These are phyloP conservation scores for Rhizopogon vulgaris DNA, from an alignment of 768 basidiomycete species.

Conservation along the genomic window DNA sequence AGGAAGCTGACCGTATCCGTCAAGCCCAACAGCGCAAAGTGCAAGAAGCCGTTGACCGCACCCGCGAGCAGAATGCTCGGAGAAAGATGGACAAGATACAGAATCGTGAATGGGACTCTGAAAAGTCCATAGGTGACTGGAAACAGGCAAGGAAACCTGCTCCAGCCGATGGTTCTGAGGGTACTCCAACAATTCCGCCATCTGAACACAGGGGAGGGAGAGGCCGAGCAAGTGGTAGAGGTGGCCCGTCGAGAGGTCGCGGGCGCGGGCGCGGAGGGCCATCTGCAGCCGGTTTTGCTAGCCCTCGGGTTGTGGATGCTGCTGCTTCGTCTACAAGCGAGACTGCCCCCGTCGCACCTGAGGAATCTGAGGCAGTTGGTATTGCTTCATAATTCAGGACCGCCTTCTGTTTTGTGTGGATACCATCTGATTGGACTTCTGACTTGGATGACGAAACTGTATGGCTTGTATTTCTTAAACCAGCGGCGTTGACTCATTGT, in stretches of 20 bases:
- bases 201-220: slow-evolving; percentile 17
- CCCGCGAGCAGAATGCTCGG: slow-evolving; percentile 73
- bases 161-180: slow-evolving; percentile 4
- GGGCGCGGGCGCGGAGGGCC: slow-evolving; percentile 31
- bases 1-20: slow-evolving; percentile 57
- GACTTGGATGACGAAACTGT: neutral
- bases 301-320: neutral
- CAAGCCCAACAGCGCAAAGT: slow-evolving; percentile 54
- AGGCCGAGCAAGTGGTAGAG: slow-evolving; percentile 26
- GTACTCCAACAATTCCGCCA: slow-evolving; percentile 6
- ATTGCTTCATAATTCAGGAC: neutral
- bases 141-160: slow-evolving; percentile 9
- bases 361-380: neutral
- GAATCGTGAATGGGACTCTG: slow-evolving; percentile 81
- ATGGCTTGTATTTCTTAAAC: neutral
- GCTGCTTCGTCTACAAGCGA: neutral
- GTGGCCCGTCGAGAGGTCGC: slow-evolving; percentile 28
- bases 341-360: neutral
- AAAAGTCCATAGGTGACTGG: slow-evolving; percentile 37
- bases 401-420: neutral
- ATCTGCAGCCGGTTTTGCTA: neutral
- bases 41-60: slow-evolving; percentile 62
- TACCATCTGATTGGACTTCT: neutral
- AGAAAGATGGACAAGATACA: slow-evolving; percentile 78
- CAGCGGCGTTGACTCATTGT: slow-evolving; percentile 2